Evolutionary conservation across 805 yeast genomes (phyloP).

Genomic region (Starmerella etchellsii): DNA sequence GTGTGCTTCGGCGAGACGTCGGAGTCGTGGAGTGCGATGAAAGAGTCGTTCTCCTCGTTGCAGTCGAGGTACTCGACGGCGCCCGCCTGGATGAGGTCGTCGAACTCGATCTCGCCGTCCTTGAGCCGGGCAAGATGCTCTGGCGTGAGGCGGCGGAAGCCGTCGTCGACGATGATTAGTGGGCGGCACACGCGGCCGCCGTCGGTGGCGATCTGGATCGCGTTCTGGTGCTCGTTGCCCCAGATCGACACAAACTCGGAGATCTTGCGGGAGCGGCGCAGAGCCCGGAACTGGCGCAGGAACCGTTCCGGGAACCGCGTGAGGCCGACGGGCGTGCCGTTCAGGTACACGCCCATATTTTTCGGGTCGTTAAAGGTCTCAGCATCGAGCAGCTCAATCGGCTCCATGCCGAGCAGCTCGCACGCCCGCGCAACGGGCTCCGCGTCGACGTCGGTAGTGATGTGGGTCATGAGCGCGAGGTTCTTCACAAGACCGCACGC

Average conservation of each 20-base stretch:
- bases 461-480: slow-evolving; percentile 95
- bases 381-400: slow-evolving; percentile 67
- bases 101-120: slow-evolving; percentile 69
- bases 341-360: slow-evolving; percentile 75
- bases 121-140: slow-evolving; percentile 53
- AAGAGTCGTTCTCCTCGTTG: slow-evolving; percentile 91
- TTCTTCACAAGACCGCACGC: slow-evolving; percentile 98
- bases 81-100: slow-evolving; percentile 75
- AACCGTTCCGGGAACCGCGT: slow-evolving; percentile 78
- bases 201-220: slow-evolving; percentile 96
- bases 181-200: slow-evolving; percentile 99
- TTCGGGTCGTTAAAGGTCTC: slow-evolving; percentile 63
- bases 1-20: slow-evolving; percentile 46
- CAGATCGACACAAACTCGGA: slow-evolving; percentile 87
- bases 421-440: slow-evolving; percentile 71
- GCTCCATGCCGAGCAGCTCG: slow-evolving; percentile 77
- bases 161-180: slow-evolving; percentile 64
- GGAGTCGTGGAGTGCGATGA: slow-evolving; percentile 76
- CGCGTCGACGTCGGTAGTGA: slow-evolving; percentile 96
- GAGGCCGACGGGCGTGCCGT: slow-evolving; percentile 89
- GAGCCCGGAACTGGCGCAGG: slow-evolving; percentile 59
- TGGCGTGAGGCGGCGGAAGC: slow-evolving; percentile 50
- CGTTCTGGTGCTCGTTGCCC: slow-evolving; percentile 75
- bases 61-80: slow-evolving; percentile 92
- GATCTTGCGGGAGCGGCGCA: slow-evolving; percentile 74